A percentile compares a stretch with the other conserved stretches of the same genome.
Conservation (phyloP, 2,329 filamentous ascomycete species). For the Ophiostoma populinum region DNA sequence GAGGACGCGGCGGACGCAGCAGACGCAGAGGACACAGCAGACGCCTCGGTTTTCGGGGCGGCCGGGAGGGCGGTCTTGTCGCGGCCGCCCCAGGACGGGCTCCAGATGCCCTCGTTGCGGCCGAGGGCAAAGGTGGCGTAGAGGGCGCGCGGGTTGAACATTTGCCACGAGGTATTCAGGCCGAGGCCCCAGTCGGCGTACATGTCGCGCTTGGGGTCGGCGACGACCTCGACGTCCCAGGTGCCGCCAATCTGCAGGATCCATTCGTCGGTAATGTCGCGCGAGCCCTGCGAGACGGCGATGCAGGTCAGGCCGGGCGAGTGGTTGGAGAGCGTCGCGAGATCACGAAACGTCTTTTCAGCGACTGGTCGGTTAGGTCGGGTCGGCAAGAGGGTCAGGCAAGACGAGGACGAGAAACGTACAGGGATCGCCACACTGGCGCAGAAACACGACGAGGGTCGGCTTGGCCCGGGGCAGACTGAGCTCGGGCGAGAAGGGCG, state of each 20-base stretch:
- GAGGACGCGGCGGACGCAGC: neutral
- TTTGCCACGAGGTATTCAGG: slow-evolving; percentile 41
- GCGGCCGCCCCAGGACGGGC: slow-evolving; percentile 20
- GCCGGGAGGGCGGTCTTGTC: slow-evolving; percentile 25
- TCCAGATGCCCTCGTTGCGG: slow-evolving; percentile 47
- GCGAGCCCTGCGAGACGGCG: slow-evolving; percentile 43
- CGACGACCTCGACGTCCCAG: slow-evolving; percentile 38
- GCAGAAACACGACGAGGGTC: slow-evolving; percentile 47
- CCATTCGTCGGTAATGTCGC: slow-evolving; percentile 37
- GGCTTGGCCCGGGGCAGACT: slow-evolving; percentile 35
- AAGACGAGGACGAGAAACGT: slow-evolving; percentile 9
- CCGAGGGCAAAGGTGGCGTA: slow-evolving; percentile 40
- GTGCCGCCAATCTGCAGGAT: slow-evolving; percentile 36
- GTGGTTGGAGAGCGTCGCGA: slow-evolving; percentile 33
- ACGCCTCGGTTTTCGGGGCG: too few species aligned
- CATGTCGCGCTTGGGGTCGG: slow-evolving; percentile 38
- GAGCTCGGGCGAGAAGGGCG: slow-evolving; percentile 36
- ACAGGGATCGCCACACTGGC: slow-evolving; percentile 63
- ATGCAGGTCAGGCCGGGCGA: slow-evolving; percentile 37
- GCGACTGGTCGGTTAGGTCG: slow-evolving; percentile 32
- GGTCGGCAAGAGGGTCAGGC: neutral
- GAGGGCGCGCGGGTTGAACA: slow-evolving; percentile 40
- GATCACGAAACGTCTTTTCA: slow-evolving; percentile 43
- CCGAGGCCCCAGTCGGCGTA: slow-evolving; percentile 53
- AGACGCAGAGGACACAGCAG: too few species aligned